These are phyloP conservation scores for Aureobasidium zeae DNA, from an alignment of 2,329 filamentous ascomycete genomes.

Conservation along the genomic window DNA sequence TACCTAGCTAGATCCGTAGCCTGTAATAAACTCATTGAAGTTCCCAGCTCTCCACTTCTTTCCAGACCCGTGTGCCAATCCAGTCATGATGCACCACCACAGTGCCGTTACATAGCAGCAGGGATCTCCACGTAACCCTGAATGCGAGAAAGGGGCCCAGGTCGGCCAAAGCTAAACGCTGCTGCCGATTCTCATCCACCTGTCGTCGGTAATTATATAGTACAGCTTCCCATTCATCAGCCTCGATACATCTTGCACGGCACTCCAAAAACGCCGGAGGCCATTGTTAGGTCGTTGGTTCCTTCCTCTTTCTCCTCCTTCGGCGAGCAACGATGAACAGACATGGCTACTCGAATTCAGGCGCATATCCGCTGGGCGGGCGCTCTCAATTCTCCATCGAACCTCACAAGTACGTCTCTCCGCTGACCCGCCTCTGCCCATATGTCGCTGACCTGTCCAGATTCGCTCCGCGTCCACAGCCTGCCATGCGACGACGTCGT, in stretches of 20 bases:
- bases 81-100: background rate
- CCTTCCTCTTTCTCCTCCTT: slow-evolving; percentile 8
- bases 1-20: too few relatives aligned
- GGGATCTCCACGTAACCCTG: slow-evolving; percentile 12
- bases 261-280: slow-evolving; percentile 2
- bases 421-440: background rate
- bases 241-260: background rate
- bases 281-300: background rate
- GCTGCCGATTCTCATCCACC: slow-evolving; percentile 5
- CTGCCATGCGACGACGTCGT: slow-evolving; percentile 62
- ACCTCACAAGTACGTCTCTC: slow-evolving; percentile 17
- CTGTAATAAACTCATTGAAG: background rate
- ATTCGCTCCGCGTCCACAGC: slow-evolving; percentile 75
- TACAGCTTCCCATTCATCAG: background rate
- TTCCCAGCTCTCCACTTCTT: too few relatives aligned
- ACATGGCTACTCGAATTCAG: slow-evolving; percentile 18
- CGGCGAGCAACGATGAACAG: slow-evolving; percentile 16
- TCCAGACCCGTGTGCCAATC: background rate
- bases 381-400: slow-evolving; percentile 19
- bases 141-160: slow-evolving; percentile 10
- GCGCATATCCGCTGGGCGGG: slow-evolving; percentile 18
- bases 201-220: slow-evolving; percentile 4
- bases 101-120: slow-evolving; percentile 3
- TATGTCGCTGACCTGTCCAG: slow-evolving; percentile 37
- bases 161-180: slow-evolving; percentile 12